These are phyloP conservation scores for Dioscorea zingiberensis DNA, from an alignment of 106 monocot genomes.

Conservation along the genomic window DNA sequence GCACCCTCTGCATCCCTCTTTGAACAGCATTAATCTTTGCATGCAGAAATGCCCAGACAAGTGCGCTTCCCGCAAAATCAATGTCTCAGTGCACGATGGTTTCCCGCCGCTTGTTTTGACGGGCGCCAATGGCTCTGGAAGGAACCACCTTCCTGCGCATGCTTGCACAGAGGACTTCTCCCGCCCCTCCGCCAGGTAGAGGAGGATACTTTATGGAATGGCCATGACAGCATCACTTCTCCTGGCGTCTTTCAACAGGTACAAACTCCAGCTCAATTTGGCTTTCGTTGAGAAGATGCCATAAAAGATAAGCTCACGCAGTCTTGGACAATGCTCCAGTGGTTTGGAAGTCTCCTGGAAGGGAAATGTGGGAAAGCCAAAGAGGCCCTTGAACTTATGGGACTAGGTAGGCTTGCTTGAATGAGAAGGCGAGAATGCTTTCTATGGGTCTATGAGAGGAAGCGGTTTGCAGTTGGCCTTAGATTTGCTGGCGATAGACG, in stretches of 20 bases:
- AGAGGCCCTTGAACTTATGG: slow-evolving; percentile 77
- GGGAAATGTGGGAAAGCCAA: slow-evolving; percentile 64
- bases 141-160: slow-evolving; percentile 94
- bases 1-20: slow-evolving; percentile 59
- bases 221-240: slow-evolving; percentile 83
- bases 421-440: slow-evolving; percentile 92
- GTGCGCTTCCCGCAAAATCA: slow-evolving; percentile 81
- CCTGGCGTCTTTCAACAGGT: slow-evolving; percentile 88
- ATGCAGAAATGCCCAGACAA: slow-evolving; percentile 94
- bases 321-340: slow-evolving; percentile 86
- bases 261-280: slow-evolving; percentile 95
- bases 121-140: slow-evolving; percentile 93
- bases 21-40: slow-evolving; percentile 94
- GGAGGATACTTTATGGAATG: slow-evolving; percentile 94
- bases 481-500: slow-evolving; percentile 77
- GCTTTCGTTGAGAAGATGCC: slow-evolving; percentile 83
- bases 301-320: slow-evolving; percentile 73
- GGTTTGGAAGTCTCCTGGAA: slow-evolving; percentile 94
- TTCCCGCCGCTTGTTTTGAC: slow-evolving; percentile 75
- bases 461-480: slow-evolving; percentile 83
- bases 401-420: slow-evolving; percentile 74
- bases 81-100: slow-evolving; percentile 77
- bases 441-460: slow-evolving; percentile 98
- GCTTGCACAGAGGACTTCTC: slow-evolving; percentile 95
- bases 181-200: slow-evolving; percentile 85